phyloP scores from a whole-genome alignment of 352 stramenopile genomes.

The Pseudoperonospora humuli region DNA sequence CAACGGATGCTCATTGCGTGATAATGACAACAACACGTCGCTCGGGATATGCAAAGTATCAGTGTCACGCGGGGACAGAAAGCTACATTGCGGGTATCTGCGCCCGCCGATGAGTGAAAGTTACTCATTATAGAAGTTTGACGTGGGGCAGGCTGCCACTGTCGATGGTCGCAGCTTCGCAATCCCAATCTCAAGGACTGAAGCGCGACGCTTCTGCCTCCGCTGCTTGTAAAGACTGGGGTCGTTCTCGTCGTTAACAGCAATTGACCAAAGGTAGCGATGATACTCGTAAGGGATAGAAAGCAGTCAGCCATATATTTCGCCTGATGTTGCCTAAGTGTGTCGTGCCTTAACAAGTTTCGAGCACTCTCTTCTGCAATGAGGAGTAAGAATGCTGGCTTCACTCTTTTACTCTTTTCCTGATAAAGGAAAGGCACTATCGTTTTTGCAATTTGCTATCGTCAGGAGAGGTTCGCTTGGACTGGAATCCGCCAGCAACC shows the following conservation, averaged over 20 bases:
- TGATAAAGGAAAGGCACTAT: neutral
- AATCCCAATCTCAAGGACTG: conserved; percentile 30
- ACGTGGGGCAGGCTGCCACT: conserved; percentile 62
- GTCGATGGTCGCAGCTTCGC: conserved; percentile 57
- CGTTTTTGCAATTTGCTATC: neutral
- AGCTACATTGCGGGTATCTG: no score
- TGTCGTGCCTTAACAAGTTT: neutral
- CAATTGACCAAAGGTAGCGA: conserved; percentile 3
- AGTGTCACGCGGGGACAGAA: no score
- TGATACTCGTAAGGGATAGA: neutral
- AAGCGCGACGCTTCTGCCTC: conserved; percentile 15
- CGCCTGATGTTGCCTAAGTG: conserved; percentile 1
- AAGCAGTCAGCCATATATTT: conserved; percentile 14
- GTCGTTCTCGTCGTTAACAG: conserved; percentile 44
- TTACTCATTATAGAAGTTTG: conserved; percentile 2
- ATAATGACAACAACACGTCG: no score
- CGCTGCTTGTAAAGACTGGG: conserved; percentile 53
- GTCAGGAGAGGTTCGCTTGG: neutral
- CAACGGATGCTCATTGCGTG: no score
- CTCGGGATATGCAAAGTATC: no score
- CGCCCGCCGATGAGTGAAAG: no score
- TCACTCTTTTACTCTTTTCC: neutral
- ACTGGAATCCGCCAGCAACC: conserved; percentile 9
- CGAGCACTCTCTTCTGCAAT: neutral
- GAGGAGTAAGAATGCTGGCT: neutral